Percentiles rank a stretch among this genome's conserved stretches.
These are phyloP conservation scores for Rhodotorula sp. DNA, from an alignment of 1,284 basidiomycete genomes.

Conservation along the genomic window DNA sequence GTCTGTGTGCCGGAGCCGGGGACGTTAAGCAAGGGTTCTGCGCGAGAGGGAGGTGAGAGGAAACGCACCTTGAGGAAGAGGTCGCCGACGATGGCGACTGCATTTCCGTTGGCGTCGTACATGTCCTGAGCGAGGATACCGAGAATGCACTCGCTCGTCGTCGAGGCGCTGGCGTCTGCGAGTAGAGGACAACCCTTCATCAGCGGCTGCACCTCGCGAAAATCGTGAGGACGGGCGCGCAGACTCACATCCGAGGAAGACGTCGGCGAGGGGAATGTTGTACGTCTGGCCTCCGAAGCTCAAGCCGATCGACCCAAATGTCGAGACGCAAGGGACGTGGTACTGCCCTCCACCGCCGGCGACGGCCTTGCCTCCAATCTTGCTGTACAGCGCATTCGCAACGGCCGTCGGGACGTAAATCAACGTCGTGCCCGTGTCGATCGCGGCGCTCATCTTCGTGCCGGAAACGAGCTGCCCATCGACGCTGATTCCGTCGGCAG, in stretches of 20 bases:
- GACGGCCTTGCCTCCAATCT: conserved; percentile 34
- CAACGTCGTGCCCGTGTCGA: conserved; percentile 45
- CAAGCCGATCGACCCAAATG: conserved; percentile 31
- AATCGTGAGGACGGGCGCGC: too few species aligned
- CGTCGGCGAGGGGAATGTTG: conserved; percentile 36
- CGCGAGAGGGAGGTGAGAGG: too few species aligned
- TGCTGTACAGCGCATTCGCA: conserved; percentile 38
- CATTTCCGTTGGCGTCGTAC: conserved; percentile 40
- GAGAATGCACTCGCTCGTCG: conserved; percentile 38
- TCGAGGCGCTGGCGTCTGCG: conserved; percentile 19
- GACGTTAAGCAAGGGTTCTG: too few species aligned
- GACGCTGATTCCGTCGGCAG: conserved; percentile 39
- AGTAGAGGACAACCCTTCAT: too few species aligned
- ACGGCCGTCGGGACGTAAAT: conserved; percentile 41
- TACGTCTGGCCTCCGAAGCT: conserved; percentile 38
- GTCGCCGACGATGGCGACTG: conserved; percentile 42
- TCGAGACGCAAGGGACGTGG: conserved; percentile 41
- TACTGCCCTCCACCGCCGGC: conserved; percentile 34
- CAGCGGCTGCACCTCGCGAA: too few species aligned
- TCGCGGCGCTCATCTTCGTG: conserved; percentile 37
- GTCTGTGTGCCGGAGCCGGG: neutral
- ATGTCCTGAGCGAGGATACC: conserved; percentile 41
- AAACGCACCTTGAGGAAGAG: conserved; percentile 33
- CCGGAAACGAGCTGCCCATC: conserved; percentile 37
- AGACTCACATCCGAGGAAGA: conserved; percentile 33